Base-by-base conservation (phyloP, 345 rosid genomes). In the Camelina hispida region DNA sequence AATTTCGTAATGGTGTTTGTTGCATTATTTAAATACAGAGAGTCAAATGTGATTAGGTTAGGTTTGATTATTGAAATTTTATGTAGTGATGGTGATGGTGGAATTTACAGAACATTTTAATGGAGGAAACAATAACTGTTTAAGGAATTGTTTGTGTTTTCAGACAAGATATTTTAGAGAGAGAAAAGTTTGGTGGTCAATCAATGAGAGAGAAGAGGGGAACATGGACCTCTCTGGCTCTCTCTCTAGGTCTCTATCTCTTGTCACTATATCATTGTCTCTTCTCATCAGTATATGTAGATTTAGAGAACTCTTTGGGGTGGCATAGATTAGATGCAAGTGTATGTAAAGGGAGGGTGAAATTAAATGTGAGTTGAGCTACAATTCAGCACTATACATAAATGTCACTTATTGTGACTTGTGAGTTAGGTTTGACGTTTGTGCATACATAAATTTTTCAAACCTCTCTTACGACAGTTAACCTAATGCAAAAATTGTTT, bases 331-430 rank as follows among this genome's bases (percentile, higher is more conserved):
- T 67, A 42, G 43, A 66, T 43, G 61, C 50, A 52, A 59, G 73
- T 38, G 79, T 51, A 37, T 75, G n/a, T 52, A 54, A 54, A 62
- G 47, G 7, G 52, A 63, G 9, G 66, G 69, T 62, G 66, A 63
- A 48, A 71, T 63, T 69, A 32, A 77, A 77, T 77, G 75, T 57
- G 46, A 50, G 30, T 15, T 70, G 61, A 65, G 66, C 77, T 63
- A 76, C 71, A 75, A 73, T 75, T 73, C 74, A 64, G n/a, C 76
- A 61, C 78, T 37, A 20, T 43, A 67, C 62, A 76, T 77, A 79
- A 85, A 60, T 81, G 85, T 77, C 72, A 74, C 75, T 85, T 83
- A 85, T 79, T 83, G 79, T 77, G 47, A 72, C 77, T 58, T 66
- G 54, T 59, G 68, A 74, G 88, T 83, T 83, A 68, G 72, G 84